Evolutionary conservation across 2,329 filamentous ascomycete genomes (phyloP), one percentile per base, ranked within the genome.

Genomic region (Magnaporthiopsis rhizophila): DNA sequence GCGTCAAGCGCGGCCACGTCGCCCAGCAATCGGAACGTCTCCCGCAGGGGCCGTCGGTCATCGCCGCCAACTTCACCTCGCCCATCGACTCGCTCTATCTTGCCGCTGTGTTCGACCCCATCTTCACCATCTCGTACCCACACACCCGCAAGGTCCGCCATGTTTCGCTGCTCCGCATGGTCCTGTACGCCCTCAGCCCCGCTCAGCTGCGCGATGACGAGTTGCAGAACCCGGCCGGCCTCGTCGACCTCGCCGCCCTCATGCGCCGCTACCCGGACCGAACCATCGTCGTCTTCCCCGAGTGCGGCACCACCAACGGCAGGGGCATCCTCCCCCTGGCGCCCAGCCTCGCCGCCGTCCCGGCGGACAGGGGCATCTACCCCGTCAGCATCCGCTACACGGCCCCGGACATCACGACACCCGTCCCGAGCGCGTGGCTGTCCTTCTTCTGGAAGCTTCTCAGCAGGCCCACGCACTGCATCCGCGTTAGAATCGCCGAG

Each of bases 21-120:
- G 88, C 89, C 60, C 88, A 92, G 70, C 87, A 89, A 56, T 79
- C 83, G 65, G 81, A 87, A 66, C 86, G 91, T 57, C 86, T 98
- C 24, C 95, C 95, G 1, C 86, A 89, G 64, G 86, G 89, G 5
- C 87, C 90, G 60, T 90, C 89, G 64, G 82, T 99, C 69, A 95
- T 99, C 71, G 93, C 92, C 61, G 89, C 91, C 62, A 95, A 92
- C 67, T 95, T 93, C 74, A 97, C 93, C 45, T 96, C 91, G 12
- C 95, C 95, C 11, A 86, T 99, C 74, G 95, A 99, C 75, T 89
- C 92, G 21, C 80, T 99, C 65, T 99, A 98, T 76, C 87, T 99
- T 30, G 92, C 95, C 66, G 93, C 92, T 67, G 92, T 98, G 72
- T 99, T 98, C 80, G 92, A 97, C 74, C 95, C 95, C 3, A 84